Evolutionary conservation across 2,329 filamentous ascomycete genomes (phyloP).

Genomic region (Botrytis elliptica): DNA sequence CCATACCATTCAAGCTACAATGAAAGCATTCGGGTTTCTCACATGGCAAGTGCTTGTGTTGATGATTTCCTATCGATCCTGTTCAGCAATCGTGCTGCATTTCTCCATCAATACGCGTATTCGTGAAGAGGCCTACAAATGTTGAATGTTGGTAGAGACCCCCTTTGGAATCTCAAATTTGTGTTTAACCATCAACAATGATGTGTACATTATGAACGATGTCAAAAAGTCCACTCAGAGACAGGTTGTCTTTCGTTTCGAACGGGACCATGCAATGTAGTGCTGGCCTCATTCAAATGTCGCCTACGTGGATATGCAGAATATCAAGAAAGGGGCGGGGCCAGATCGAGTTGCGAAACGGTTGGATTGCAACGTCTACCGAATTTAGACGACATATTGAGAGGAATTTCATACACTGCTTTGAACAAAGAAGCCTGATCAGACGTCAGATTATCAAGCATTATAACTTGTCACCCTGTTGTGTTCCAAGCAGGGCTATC

Average conservation of each 20-base stretch:
- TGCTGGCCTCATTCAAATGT: not conserved
- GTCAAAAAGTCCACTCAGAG: not conserved
- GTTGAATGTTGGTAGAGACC: not conserved
- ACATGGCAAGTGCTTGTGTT: not conserved
- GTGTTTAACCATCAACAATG: not conserved
- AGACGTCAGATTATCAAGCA: not conserved
- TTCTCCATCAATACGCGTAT: not conserved
- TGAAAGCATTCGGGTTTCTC: not conserved
- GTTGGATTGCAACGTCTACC: not conserved
- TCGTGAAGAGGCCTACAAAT: not conserved
- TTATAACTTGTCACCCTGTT: not conserved
- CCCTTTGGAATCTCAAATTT: not conserved
- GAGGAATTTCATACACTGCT: not conserved
- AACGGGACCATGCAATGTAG: not conserved
- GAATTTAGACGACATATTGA: too few species aligned
- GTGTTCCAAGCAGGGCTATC: not conserved
- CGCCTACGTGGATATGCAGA: not conserved
- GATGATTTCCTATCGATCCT: not conserved
- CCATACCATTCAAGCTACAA: not conserved
- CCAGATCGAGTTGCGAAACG: not conserved
- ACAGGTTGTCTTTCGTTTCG: not conserved
- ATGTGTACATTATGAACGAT: not conserved
- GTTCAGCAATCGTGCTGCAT: not conserved
- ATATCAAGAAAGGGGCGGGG: not conserved
- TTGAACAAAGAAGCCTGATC: not conserved